Evolutionary conservation across 805 yeast species (phyloP), one percentile per base, ranked within the genome.

Genomic region (Middelhovenomyces tepae): DNA sequence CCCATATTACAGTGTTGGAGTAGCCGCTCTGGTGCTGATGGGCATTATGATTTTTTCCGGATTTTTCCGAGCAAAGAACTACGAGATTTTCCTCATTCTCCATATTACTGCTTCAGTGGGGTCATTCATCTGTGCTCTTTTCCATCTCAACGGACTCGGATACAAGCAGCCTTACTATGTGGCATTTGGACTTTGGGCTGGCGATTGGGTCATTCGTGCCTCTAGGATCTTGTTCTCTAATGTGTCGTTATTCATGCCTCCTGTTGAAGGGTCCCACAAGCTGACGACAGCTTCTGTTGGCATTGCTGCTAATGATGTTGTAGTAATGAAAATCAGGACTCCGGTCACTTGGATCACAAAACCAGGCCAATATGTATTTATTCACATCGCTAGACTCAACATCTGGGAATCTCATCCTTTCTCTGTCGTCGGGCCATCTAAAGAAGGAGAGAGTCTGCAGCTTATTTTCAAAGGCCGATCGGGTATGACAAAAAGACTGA

Each of bases 401-500:
- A 70, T 73, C 46, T 71, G 78, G 73, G 78, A 77, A 45, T 73
- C 82, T 1, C 84, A 77, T 50, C 85, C 85, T 2, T 77, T 77
- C 43, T 74, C 82, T 0, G 59, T 69, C 13, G 59, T 70, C 11
- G 65, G 69, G 13, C 45, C 52, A 10, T 51, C 67, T 0, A 56
- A 51, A 4, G 53, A 54, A 6, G 64, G 58, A 8, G 56, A 61
- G 11, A 64, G 72, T 24, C 61, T 65, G 37, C 67, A 68, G 19
- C 61, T 76, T 31, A 56, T 63, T 32, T 57, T 72, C 30, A 67
- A 68, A 47, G 68, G 69, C 4, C 69, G 75, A 42, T 63, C 64
- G 8, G 83, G 82, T 2, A 54, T 71, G 38, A 72, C 80, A 2
- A 55, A 58, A 36, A 46, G 51, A 14, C 46, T 73, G 25, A 63